Conservation (phyloP, 2,329 filamentous ascomycete species). For the Lanzia echinophila region DNA sequence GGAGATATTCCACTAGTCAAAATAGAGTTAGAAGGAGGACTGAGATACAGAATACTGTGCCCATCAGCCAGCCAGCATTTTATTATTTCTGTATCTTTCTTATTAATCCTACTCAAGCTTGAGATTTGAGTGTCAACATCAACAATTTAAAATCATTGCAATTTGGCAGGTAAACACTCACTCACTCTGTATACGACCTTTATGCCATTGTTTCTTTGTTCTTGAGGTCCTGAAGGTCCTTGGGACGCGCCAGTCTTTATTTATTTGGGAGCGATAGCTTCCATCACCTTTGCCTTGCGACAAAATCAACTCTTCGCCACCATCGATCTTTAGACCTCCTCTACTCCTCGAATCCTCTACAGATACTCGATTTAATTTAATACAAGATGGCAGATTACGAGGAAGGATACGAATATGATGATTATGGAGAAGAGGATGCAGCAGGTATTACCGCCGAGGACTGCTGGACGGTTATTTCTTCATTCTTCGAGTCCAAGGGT, state of each 20-base stretch:
- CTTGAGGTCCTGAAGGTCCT: slow-evolving; percentile 13
- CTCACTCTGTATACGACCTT: slow-evolving; percentile 8
- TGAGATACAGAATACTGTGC: not conserved
- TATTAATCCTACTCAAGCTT: slow-evolving; percentile 1
- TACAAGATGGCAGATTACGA: slow-evolving; percentile 31
- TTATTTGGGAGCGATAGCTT: slow-evolving; percentile 8
- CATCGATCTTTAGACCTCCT: not conserved
- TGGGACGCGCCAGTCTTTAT: slow-evolving; percentile 9
- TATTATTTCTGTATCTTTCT: slow-evolving; percentile 6
- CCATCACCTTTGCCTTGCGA: slow-evolving; percentile 8
- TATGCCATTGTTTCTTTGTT: slow-evolving; percentile 14
- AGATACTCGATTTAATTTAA: not conserved
- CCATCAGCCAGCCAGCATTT: not conserved
- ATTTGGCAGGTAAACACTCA: not conserved
- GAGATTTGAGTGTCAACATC: not conserved
- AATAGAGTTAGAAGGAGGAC: not conserved
- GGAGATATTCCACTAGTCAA: too few relatives aligned
- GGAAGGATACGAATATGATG: slow-evolving; percentile 59
- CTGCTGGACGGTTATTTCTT: slow-evolving; percentile 95
- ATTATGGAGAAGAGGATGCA: slow-evolving; percentile 61
- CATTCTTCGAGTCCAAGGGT: slow-evolving; percentile 94
- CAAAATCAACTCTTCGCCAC: not conserved
- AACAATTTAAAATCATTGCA: not conserved
- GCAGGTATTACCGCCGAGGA: slow-evolving; percentile 83
- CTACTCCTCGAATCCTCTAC: not conserved